Percentiles rank a stretch among this genome's conserved stretches.
phyloP scores from a whole-genome alignment of 805 yeast genomes.

The Lachancea meyersii region DNA sequence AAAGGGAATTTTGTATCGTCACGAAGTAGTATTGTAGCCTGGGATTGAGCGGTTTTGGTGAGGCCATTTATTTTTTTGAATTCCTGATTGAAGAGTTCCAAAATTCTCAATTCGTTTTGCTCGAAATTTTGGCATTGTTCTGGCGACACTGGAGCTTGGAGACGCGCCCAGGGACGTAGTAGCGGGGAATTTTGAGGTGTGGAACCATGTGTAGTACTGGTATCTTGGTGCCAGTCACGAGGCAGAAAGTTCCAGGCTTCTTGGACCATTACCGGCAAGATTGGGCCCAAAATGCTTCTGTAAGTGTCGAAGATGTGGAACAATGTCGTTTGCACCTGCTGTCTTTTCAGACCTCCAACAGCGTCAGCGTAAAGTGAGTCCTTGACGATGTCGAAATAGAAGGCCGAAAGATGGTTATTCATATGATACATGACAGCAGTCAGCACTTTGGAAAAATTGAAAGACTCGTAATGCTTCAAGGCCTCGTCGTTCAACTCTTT shows the following conservation, averaged over 20 bases:
- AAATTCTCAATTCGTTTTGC: constrained; percentile 15
- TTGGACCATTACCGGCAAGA: constrained; percentile 77
- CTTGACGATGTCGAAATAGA: constrained; percentile 80
- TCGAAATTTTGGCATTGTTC: constrained; percentile 12
- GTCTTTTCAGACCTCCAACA: constrained; percentile 33
- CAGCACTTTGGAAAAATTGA: constrained; percentile 65
- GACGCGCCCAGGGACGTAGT: constrained; percentile 6
- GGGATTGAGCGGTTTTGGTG: constrained; percentile 24
- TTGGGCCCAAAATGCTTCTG: constrained; percentile 67
- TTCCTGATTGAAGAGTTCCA: constrained; percentile 17
- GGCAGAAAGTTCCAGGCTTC: constrained; percentile 74
- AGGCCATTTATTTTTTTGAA: constrained; percentile 20
- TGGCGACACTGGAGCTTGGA: background rate
- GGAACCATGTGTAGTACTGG: constrained; percentile 1
- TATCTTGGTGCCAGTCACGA: constrained; percentile 18
- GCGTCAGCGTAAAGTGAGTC: constrained; percentile 77
- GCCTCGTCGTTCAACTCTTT: constrained; percentile 40
- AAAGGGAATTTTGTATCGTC: constrained; percentile 11
- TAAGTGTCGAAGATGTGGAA: constrained; percentile 53
- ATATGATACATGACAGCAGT: constrained; percentile 64
- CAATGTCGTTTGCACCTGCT: constrained; percentile 58
- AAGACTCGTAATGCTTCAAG: constrained; percentile 43
- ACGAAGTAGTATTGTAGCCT: constrained; percentile 24
- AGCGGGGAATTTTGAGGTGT: constrained; percentile 15
- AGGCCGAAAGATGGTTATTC: constrained; percentile 69